A percentile compares a stretch with the other conserved stretches of the same genome.
phyloP scores from a whole-genome alignment of 192 early-diverging fungal species.

The Endogone sp. region DNA sequence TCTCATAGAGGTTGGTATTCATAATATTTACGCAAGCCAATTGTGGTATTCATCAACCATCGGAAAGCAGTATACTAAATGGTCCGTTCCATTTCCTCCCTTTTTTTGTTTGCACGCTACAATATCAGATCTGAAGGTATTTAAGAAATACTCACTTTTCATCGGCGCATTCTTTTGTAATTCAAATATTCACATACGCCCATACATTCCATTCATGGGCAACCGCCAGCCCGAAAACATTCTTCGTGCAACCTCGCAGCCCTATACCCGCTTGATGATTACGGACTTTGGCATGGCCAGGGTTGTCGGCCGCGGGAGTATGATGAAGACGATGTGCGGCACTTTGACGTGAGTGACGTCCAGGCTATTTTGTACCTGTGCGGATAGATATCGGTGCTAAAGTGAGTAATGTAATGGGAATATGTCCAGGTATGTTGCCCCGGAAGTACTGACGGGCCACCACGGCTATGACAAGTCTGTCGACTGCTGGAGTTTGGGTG shows the following conservation, averaged over 20 bases:
- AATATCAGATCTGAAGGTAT: slow-evolving; percentile 39
- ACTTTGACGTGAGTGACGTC: slow-evolving; percentile 57
- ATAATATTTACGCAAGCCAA: neutral
- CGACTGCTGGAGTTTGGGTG: slow-evolving; percentile 72
- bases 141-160: too few species aligned
- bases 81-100: neutral
- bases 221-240: slow-evolving; percentile 62
- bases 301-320: slow-evolving; percentile 61
- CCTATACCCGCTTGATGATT: slow-evolving; percentile 68
- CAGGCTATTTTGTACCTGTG: neutral
- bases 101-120: neutral
- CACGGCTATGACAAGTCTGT: slow-evolving; percentile 53
- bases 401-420: too few species aligned
- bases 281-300: slow-evolving; percentile 91
- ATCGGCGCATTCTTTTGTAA: too few species aligned
- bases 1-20: slow-evolving; percentile 68
- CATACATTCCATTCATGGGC: too few species aligned
- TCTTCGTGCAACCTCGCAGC: slow-evolving; percentile 42
- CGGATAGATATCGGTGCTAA: neutral
- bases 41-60: slow-evolving; percentile 17
- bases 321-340: slow-evolving; percentile 89
- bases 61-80: neutral
- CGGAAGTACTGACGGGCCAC: slow-evolving; percentile 60
- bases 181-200: too few species aligned
- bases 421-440: slow-evolving; percentile 67